Base-by-base conservation (phyloP, 2,329 filamentous ascomycete genomes). In the Fonsecaea erecta region DNA sequence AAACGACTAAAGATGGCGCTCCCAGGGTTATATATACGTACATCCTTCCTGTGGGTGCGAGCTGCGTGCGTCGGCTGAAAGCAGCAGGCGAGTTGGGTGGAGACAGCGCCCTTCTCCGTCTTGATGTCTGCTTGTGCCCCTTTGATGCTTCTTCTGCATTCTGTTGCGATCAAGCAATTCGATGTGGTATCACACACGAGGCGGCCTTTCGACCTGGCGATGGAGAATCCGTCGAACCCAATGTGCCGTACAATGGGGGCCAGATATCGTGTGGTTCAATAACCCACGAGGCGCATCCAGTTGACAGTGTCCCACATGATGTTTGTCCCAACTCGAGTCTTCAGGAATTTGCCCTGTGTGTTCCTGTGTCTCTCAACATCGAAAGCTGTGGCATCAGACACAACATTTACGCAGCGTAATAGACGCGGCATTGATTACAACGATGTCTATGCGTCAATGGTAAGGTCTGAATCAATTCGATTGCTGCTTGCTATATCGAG, bases 91-190 rank as follows among this genome's bases (percentile, higher is more conserved):
- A 43, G 37, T 12, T 21, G 26, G 18, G 28, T 54, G 28, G 52
- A 54, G 34, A 54, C 52, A 32, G 28, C 28, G 28, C 52, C 34
- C 52, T 32, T 37, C 52, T 32, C 34, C 34, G 52, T 54, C 26
- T 54, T 5, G 18, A 3, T 43, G 32, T 40, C 18, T n/a, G 16
- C 32, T 26, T 48, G 5, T 26, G 12, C 26, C 3, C 18, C 43
- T 21, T 9, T 26, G 18, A 48, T 12, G 43, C 21, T 26, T 48
- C 43, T 24, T 9, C 37, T 9, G 2, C 16, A 30, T 30, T 3
- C 18, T 48, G 43, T 16, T 12, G 21, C 43, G 14, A 48, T 48
- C 18, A 26, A 18, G 37, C 16, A 43, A 2, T 21, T 43, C 37
- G 37, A 43, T 18, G 18, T 43, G 18, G 43, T 9, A 24, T 24